Evolutionary conservation across 225 moss, liverwort and hornwort species (phyloP), one percentile per base, ranked within the genome.

Genomic region (Bryoerythrophyllum caledonicum): DNA sequence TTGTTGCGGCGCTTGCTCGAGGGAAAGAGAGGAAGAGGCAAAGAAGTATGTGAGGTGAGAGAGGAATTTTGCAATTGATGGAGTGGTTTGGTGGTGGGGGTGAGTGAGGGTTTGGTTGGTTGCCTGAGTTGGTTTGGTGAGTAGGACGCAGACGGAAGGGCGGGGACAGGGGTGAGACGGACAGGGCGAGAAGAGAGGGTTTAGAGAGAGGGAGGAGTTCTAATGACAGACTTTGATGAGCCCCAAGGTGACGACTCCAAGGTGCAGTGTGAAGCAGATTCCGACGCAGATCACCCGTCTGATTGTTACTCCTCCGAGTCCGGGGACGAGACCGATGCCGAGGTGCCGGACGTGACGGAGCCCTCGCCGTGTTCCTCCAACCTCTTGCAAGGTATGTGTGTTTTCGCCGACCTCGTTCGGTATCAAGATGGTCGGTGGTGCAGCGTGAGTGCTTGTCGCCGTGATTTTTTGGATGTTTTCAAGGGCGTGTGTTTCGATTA

Each of bases 221-320:
- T 88, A 82, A 96, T 96, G 95, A 93, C 93, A 89, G 91, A 90
- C 82, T 87, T 91, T 86, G 91, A 91, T 86, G 91, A 90, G 87
- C 68, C 65, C 74, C 90, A 84, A 73, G 88, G 79, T 58, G 91
- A 91, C 44, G 91, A 91, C 44, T 85, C 82, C 51, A 85, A 79
- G 75, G 81, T 88, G 69, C 85, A 79, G 75, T 86, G 81, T 76
- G 89, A 76, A 60, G 82, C 76, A 25, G 95, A 87, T 63, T 89
- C 89, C 17, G 95, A 96, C 56, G 76, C 78, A 72, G 95, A 93
- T 62, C 87, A 84, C 67, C 87, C 91, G 27, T 91, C 95, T 4
- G 91, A 91, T 56, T 89, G 77, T 51, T 92, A 89, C 72, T 79
- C 82, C 13, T 87, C 87, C 30, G 89, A 91, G 5, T 84, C 84